Percentiles rank a stretch among this genome's conserved stretches.
Conservation (phyloP, 73 alveolate genomes). For the Paramecium sonneborni region DNA sequence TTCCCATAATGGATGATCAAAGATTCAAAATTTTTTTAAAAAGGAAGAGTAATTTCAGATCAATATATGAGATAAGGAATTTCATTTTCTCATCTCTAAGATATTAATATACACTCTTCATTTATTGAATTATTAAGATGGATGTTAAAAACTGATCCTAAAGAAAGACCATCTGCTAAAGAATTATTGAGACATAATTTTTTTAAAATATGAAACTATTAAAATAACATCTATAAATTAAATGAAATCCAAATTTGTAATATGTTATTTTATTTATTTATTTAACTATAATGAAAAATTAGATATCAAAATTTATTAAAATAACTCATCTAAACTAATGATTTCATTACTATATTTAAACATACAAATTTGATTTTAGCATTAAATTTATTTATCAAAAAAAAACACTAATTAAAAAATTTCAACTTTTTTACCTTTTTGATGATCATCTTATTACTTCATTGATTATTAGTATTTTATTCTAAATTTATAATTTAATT, state of each 20-base stretch:
- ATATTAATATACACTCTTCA: not conserved
- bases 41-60: not conserved
- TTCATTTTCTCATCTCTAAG: not conserved
- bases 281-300: not conserved
- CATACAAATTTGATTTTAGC: too few relatives aligned
- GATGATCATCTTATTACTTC: too few relatives aligned
- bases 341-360: too few relatives aligned
- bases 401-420: too few relatives aligned
- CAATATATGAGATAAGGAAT: not conserved
- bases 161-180: not conserved
- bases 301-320: too few relatives aligned
- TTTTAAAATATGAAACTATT: not conserved
- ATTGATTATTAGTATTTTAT: too few relatives aligned
- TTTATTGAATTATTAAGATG: not conserved
- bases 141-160: constrained; percentile 28
- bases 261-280: not conserved
- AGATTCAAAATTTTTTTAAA: not conserved
- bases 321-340: too few relatives aligned
- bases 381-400: too few relatives aligned
- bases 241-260: not conserved
- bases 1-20: not conserved
- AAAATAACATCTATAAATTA: not conserved
- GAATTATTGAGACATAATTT: not conserved
- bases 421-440: too few relatives aligned
- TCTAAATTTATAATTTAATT: too few relatives aligned